These are phyloP conservation scores for Fusarium keratoplasticum DNA, from an alignment of 2,329 filamentous ascomycete species.

Conservation along the genomic window DNA sequence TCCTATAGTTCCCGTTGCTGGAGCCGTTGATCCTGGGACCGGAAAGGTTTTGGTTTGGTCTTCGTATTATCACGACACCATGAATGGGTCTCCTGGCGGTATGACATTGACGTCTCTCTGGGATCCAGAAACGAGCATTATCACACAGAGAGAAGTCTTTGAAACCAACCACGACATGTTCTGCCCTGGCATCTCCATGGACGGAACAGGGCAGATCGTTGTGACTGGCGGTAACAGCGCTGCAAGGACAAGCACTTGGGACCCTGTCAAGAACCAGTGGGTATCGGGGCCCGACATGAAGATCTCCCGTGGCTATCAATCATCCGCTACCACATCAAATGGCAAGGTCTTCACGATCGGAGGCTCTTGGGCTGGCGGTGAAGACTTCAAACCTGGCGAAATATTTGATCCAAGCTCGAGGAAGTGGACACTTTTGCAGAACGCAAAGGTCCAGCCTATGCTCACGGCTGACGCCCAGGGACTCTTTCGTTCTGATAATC, in stretches of 20 bases:
- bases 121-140: constrained; percentile 21
- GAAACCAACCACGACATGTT: constrained; percentile 67
- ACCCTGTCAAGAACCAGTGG: constrained; percentile 35
- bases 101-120: constrained; percentile 19
- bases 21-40: constrained; percentile 20
- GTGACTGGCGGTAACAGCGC: constrained; percentile 66
- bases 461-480: background rate
- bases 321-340: background rate
- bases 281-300: constrained; percentile 14
- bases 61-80: background rate
- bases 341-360: background rate
- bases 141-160: constrained; percentile 36
- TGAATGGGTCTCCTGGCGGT: background rate
- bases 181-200: constrained; percentile 65
- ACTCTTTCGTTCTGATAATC: background rate
- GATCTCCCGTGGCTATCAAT: background rate
- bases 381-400: background rate
- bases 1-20: constrained; percentile 32
- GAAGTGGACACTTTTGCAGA: background rate
- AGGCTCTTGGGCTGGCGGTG: background rate
- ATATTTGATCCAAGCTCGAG: background rate
- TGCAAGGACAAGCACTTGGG: constrained; percentile 61
- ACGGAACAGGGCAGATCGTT: constrained; percentile 61
- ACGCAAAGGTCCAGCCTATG: background rate
- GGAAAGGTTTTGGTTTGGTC: constrained; percentile 30